Evolutionary conservation across 139 green algal genomes (phyloP), one percentile per base, ranked within the genome.

Genomic region (Coccomyxa sp.): DNA sequence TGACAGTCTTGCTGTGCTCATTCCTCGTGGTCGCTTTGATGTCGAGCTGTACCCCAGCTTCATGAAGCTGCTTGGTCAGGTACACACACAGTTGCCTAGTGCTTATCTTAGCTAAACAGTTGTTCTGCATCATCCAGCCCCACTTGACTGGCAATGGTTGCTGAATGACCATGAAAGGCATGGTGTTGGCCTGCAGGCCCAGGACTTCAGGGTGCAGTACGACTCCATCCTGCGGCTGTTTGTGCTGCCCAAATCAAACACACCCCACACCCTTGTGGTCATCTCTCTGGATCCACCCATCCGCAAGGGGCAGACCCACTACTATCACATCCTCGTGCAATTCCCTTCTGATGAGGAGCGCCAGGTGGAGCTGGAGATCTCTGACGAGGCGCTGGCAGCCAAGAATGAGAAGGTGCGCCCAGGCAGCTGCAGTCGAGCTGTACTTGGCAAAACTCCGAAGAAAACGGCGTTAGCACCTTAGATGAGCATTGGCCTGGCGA

Each of bases 151-250:
- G 38, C 38, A 51, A 51, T 51, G 7, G 38, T 51, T 51, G 38
- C 3, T 51, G 38, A 51, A 1, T 78, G 23, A 51, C n/a, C 30
- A 31, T 27, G 17, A 12, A 9, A 31, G 30, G 10, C n/a, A 31
- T 78, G 27, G 23, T 78, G 71, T 16, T 16, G 71, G 28, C 67
- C 30, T 83, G 83, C 89, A 96, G 90, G 91, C 91, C n/a, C 93
- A 97, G 82, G 96, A 99, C 85, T 99, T 95, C 92, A 95, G 96
- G 89, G 94, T 99, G 81, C 91, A 95, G 84, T 98, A 99, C 90
- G 88, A 91, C 60, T 93, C 89, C 78, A 94, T 98, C 81, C n/a
- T 90, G 76, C 93, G 95, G 82, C 79, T 98, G 80, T 98, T 98
- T 86, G 86, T 98, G 68, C 90, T 99, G 82, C 96, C 96, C 80